Evolutionary conservation across 192 early-diverging fungal species (phyloP).

Genomic region (Podila clonocystis): DNA sequence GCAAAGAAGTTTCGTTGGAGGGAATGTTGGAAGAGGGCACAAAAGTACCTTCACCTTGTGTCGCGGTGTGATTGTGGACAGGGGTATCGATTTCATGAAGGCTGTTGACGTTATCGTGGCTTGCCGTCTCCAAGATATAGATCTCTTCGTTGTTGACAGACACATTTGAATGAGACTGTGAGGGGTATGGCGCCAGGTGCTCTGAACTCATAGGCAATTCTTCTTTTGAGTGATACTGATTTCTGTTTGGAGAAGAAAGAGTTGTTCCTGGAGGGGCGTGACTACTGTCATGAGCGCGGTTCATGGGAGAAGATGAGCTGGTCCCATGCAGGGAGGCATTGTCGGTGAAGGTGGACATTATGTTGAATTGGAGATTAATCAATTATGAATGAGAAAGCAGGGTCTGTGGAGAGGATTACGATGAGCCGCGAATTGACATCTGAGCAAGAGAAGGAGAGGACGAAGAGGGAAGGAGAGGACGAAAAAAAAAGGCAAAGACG

Average conservation of each 20-base stretch:
- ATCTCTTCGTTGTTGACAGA: not conserved
- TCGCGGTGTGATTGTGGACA: not conserved
- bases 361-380: not conserved
- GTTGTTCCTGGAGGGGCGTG: not conserved
- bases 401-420: not conserved
- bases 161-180: not conserved
- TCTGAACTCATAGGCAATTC: not conserved
- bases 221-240: too few species aligned
- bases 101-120: not conserved
- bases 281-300: not conserved
- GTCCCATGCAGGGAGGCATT: not conserved
- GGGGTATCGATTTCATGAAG: not conserved
- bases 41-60: not conserved
- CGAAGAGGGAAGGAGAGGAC: too few species aligned
- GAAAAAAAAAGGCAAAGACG: not conserved
- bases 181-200: not conserved
- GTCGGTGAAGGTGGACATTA: not conserved
- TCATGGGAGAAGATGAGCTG: not conserved
- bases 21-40: not conserved
- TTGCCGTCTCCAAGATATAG: not conserved
- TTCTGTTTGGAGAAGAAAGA: not conserved
- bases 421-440: too few species aligned
- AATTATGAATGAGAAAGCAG: not conserved
- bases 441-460: not conserved
- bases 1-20: not conserved